Percentiles rank a stretch among this genome's conserved stretches.
Evolutionary conservation across 2,329 filamentous ascomycete genomes (phyloP).

Genomic region (Ophiostoma novo-ulmi): DNA sequence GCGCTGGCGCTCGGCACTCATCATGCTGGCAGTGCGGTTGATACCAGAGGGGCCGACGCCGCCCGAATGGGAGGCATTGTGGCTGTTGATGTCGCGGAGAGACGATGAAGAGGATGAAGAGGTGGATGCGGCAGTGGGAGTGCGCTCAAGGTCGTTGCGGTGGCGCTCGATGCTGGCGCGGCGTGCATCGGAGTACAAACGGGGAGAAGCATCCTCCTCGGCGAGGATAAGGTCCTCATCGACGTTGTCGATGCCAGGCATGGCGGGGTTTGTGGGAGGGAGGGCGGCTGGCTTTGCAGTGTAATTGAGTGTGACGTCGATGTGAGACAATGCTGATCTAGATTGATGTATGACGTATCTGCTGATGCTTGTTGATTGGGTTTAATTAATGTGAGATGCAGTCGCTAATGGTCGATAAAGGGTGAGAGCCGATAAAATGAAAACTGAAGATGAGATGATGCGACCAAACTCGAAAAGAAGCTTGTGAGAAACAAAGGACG

Average conservation of each 20-base stretch:
- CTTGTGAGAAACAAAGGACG: background rate
- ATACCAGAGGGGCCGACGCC: constrained; percentile 42
- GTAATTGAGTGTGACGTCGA: background rate
- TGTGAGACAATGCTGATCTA: background rate
- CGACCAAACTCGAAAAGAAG: background rate
- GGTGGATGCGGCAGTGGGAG: constrained; percentile 49
- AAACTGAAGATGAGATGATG: too few relatives aligned
- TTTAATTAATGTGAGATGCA: background rate
- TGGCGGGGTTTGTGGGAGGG: constrained; percentile 30
- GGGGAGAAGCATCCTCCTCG: constrained; percentile 47
- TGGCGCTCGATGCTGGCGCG: constrained; percentile 32
- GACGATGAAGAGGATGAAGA: constrained; percentile 48
- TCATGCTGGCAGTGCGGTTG: constrained; percentile 58
- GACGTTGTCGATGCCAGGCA: constrained; percentile 52
- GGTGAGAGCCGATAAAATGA: too few relatives aligned
- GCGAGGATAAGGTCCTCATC: constrained; percentile 51
- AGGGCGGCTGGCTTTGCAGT: background rate
- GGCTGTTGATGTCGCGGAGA: constrained; percentile 31
- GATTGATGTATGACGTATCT: background rate
- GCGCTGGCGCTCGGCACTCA: constrained; percentile 63
- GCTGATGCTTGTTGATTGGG: background rate
- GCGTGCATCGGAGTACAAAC: constrained; percentile 33
- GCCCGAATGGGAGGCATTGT: background rate
- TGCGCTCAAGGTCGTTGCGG: constrained; percentile 54
- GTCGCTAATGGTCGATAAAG: background rate